These are phyloP conservation scores for Prunus mume DNA, from an alignment of 306 rosid species.

Conservation along the genomic window DNA sequence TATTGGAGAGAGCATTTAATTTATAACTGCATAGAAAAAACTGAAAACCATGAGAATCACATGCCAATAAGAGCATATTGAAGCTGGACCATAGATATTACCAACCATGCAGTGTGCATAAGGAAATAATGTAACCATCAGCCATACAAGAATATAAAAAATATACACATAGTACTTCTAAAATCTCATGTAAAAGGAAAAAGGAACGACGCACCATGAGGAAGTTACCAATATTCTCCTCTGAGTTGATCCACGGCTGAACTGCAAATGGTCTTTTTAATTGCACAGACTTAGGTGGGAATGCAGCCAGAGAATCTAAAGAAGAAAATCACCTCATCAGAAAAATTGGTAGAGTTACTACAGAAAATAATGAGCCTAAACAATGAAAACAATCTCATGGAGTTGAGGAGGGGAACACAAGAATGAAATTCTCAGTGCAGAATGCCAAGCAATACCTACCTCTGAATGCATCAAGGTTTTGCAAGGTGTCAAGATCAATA, in stretches of 20 bases:
- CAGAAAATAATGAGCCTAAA: background rate
- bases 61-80: background rate
- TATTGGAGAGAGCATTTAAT: background rate
- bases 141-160: background rate
- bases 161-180: background rate
- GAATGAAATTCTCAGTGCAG: background rate
- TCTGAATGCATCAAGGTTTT: conserved; percentile 76
- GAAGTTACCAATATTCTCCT: conserved; percentile 86
- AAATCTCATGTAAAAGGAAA: conserved; percentile 9
- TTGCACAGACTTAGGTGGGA: conserved; percentile 76
- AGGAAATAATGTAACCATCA: background rate
- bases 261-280: conserved; percentile 75
- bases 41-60: background rate
- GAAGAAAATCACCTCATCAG: conserved; percentile 16
- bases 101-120: background rate
- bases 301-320: conserved; percentile 63
- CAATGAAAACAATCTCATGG: background rate
- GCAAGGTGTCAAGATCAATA: conserved; percentile 87
- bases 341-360: background rate
- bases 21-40: background rate
- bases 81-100: background rate
- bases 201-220: conserved; percentile 67
- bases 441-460: conserved; percentile 42
- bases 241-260: conserved; percentile 86
- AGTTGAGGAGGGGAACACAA: background rate